phyloP scores from a whole-genome alignment of 2,329 filamentous ascomycete genomes.

The Pseudocercospora ulei region DNA sequence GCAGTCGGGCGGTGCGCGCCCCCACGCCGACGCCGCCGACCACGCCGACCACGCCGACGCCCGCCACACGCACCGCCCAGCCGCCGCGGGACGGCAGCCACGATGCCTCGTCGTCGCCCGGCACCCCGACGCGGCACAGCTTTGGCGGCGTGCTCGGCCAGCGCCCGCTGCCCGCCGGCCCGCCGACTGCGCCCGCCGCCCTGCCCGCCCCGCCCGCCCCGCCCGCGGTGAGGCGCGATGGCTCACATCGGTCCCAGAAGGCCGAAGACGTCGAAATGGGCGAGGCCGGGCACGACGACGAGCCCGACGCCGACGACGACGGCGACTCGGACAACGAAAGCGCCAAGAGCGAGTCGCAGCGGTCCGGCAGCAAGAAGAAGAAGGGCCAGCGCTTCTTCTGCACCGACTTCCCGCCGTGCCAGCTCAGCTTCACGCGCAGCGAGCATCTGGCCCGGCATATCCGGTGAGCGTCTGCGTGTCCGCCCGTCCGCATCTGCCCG shows the following conservation, averaged over 20 bases:
- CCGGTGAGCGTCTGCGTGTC: slow-evolving; percentile 48
- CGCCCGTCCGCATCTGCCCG: not conserved
- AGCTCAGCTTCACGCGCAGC: slow-evolving; percentile 86
- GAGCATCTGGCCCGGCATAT: slow-evolving; percentile 94
- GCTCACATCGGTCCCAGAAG: slow-evolving; percentile 53
- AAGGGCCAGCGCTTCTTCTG: slow-evolving; percentile 95
- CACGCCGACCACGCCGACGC: slow-evolving; percentile 47
- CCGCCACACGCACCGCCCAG: slow-evolving; percentile 37
- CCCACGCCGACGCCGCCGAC: slow-evolving; percentile 34
- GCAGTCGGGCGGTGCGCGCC: slow-evolving; percentile 44
- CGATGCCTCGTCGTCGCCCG: slow-evolving; percentile 40
- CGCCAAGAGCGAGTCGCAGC: slow-evolving; percentile 51
- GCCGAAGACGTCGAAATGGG: slow-evolving; percentile 63
- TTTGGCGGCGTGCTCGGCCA: slow-evolving; percentile 43
- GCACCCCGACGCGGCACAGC: slow-evolving; percentile 54
- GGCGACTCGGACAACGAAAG: slow-evolving; percentile 44
- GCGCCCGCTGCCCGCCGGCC: slow-evolving; percentile 37
- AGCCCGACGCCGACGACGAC: slow-evolving; percentile 58
- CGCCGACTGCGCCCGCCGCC: slow-evolving; percentile 18
- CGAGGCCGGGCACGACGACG: slow-evolving; percentile 60
- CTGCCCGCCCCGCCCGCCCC: slow-evolving; percentile 13
- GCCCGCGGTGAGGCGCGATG: slow-evolving; percentile 43
- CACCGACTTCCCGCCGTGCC: slow-evolving; percentile 87
- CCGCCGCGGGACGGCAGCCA: slow-evolving; percentile 33
- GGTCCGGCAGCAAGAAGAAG: slow-evolving; percentile 84